Base-by-base conservation (phyloP, 2,329 filamentous ascomycete genomes). In the Fusarium concolor region DNA sequence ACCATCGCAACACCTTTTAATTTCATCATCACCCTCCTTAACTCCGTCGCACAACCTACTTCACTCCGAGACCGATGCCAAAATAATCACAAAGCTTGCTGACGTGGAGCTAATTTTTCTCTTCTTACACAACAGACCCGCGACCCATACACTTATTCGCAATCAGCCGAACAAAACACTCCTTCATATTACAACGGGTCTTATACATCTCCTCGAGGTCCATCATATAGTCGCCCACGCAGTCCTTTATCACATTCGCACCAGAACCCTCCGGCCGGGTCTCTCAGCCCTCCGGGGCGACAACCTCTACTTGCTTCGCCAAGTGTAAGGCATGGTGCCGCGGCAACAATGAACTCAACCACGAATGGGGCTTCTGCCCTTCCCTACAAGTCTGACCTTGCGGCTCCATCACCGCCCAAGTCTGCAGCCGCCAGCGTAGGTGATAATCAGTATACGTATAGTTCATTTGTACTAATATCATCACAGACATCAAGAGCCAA, bases 401-500 rank as follows among this genome's bases (percentile, higher is more conserved):
- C 79, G 18, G 76, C 76, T 31, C 76, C 79, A 41, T 80, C 82
- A 45, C 78, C 80, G 12, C 71, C 78, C 14, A 83, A 81, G 67
- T 76, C 79, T n/a, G 72, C 71, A 53, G 72, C 79, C 31, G 73
- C 78, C 47, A 79, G 76, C 55, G 79, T 81, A 77, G 64, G 78
- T 76, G 71, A 61, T 58, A 35, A 42, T 26, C 31, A 28, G 55
- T 52, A 26, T 39, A 43, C 31, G 18, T 41, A 45, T 28, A 47
- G 56, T 62, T 20, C 29, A 57, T 61, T 53, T 20, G 22, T 47
- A 56, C 67, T 72, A 62, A 71, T 58, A 47, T 24, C 20, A 33
- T 49, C 42, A 17, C 43, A 94, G 87, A 91, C 91, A 49, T 87
- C 91, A 2, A 89, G 88, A 77, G 85, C 90, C 60, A 92, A 97